A percentile compares a stretch with the other conserved stretches of the same genome.
Conservation (phyloP, 2,329 filamentous ascomycete species). For the Gnomoniopsis smithogilvyi region DNA sequence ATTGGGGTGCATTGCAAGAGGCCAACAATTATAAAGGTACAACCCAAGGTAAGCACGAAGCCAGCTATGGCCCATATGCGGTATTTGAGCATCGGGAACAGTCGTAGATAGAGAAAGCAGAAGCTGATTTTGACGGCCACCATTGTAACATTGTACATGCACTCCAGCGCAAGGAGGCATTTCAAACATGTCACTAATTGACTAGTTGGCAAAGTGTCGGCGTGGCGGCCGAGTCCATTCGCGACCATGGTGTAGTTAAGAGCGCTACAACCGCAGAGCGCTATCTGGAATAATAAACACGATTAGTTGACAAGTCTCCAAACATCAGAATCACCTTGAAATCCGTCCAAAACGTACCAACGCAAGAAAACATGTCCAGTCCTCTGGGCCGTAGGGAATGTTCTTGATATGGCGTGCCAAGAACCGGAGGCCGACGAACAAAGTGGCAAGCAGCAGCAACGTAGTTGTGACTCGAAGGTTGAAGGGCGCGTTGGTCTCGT, state of each 20-base stretch:
- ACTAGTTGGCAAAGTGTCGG: background rate
- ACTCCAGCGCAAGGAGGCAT: background rate
- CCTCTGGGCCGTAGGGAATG: background rate
- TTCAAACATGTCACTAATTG: background rate
- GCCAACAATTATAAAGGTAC: conserved; percentile 40
- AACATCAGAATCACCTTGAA: too few species aligned
- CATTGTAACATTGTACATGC: background rate
- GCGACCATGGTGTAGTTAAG: background rate
- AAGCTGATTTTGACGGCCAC: background rate
- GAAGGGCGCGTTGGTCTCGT: background rate
- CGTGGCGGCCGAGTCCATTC: background rate
- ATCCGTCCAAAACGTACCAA: too few species aligned
- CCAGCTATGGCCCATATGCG: conserved; percentile 32
- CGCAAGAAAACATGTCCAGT: background rate
- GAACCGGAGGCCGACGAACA: background rate
- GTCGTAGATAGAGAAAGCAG: background rate
- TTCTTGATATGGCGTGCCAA: background rate
- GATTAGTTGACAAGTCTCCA: background rate
- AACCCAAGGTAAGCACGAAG: conserved; percentile 42
- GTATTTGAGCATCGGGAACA: background rate
- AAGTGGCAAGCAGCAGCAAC: background rate
- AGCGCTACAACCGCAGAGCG: background rate
- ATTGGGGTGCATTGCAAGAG: conserved; percentile 51
- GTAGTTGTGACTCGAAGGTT: background rate
- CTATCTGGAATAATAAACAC: background rate